phyloP scores from a whole-genome alignment of 148 eudicot species.

The Rhododendron henanense region DNA sequence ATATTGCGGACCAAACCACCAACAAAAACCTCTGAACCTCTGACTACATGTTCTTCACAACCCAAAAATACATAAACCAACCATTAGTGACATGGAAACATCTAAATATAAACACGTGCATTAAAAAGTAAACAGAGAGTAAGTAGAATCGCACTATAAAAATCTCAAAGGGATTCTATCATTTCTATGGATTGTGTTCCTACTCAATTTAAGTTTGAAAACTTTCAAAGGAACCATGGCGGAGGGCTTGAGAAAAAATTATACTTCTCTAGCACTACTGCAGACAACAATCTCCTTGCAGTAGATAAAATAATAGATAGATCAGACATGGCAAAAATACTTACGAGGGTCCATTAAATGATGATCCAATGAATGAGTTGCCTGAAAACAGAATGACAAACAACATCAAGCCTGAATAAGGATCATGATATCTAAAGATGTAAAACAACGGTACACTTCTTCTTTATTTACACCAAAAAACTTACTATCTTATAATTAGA shows the following conservation, averaged over 20 bases:
- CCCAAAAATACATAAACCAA: not conserved
- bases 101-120: not conserved
- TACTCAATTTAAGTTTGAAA: not conserved
- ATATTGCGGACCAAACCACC: slow-evolving; percentile 38
- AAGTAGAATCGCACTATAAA: not conserved
- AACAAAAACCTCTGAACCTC: slow-evolving; percentile 41
- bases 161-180: not conserved
- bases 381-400: slow-evolving; percentile 6
- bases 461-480: not conserved
- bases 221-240: not conserved
- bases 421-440: not conserved
- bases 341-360: not conserved
- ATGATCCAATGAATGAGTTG: not conserved
- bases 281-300: not conserved
- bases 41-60: slow-evolving; percentile 24
- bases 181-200: not conserved
- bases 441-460: not conserved
- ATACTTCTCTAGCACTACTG: not conserved
- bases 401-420: not conserved
- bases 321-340: not conserved
- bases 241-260: not conserved
- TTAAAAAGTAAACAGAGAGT: too few species aligned
- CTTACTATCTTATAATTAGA: not conserved
- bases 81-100: not conserved
- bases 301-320: not conserved